A percentile compares a stretch with the other conserved stretches of the same genome.
Conservation (phyloP, 179 eudicot genomes). For the Heliamphora ciliata region DNA sequence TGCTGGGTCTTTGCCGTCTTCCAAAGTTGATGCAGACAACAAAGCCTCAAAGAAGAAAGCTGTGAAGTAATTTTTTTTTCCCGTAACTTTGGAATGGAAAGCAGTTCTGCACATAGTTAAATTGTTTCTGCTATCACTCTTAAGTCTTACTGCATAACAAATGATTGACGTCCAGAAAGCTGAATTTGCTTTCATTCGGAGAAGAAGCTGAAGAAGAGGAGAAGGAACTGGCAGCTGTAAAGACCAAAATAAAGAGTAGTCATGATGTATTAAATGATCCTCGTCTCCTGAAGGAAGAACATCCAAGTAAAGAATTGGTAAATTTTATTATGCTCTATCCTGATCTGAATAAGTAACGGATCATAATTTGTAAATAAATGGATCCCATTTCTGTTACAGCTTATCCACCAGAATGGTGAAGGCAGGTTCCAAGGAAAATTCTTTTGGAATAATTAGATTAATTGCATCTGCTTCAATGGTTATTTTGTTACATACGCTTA, state of each 20-base stretch:
- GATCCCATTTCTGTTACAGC: not conserved
- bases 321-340: conserved; percentile 3
- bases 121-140: not conserved
- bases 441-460: not conserved
- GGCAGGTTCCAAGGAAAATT: not conserved
- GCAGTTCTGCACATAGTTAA: conserved; percentile 4
- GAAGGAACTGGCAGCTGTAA: conserved; percentile 56
- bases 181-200: conserved; percentile 94
- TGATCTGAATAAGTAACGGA: not conserved
- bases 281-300: conserved; percentile 69
- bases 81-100: conserved; percentile 9
- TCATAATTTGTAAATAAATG: not conserved
- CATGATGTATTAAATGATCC: conserved; percentile 97
- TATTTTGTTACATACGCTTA: not conserved
- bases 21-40: conserved; percentile 33
- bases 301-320: conserved; percentile 46
- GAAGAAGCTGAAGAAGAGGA: conserved; percentile 99
- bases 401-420: conserved; percentile 1
- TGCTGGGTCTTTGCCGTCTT: conserved; percentile 35
- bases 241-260: conserved; percentile 80
- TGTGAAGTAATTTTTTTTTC: conserved; percentile 58
- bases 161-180: conserved; percentile 45
- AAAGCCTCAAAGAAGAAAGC: conserved; percentile 65
- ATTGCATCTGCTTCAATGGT: not conserved
- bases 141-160: not conserved